phyloP scores from a whole-genome alignment of 257 asterid genomes.

The Nicotiana obtusifolia region DNA sequence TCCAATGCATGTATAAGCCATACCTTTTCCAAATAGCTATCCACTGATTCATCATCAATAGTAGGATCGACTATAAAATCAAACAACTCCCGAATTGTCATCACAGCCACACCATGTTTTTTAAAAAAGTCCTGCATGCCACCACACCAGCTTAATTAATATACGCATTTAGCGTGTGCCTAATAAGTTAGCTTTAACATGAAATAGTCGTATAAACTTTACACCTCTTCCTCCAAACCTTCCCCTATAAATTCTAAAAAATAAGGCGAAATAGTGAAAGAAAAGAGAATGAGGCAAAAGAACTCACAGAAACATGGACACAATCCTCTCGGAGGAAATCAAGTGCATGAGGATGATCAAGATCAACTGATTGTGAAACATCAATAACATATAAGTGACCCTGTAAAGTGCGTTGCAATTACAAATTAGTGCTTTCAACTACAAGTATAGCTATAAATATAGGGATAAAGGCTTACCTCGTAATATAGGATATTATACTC shows the following conservation, averaged over 20 bases:
- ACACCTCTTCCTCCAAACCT: too few species aligned
- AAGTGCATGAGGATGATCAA: slow-evolving; percentile 94
- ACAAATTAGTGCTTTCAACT: not conserved
- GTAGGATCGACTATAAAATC: slow-evolving; percentile 89
- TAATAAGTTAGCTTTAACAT: not conserved
- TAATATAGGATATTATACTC: slow-evolving; percentile 85
- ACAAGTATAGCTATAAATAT: not conserved
- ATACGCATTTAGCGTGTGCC: not conserved
- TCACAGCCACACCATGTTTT: slow-evolving; percentile 85
- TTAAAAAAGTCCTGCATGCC: slow-evolving; percentile 74
- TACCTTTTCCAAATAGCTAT: slow-evolving; percentile 89
- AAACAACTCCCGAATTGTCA: slow-evolving; percentile 81
- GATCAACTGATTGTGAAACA: slow-evolving; percentile 95
- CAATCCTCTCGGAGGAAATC: slow-evolving; percentile 90
- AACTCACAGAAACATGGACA: slow-evolving; percentile 74
- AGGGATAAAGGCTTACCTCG: slow-evolving; percentile 46
- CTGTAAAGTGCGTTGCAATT: slow-evolving; percentile 31
- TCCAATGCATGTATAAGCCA: not conserved
- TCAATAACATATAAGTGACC: slow-evolving; percentile 90
- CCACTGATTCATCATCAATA: slow-evolving; percentile 71
- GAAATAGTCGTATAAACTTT: not conserved
- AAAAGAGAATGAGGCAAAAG: not conserved
- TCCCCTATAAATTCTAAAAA: too few species aligned
- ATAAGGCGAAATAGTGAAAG: not conserved
- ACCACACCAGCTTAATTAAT: not conserved